These are phyloP conservation scores for Ophiostoma ips DNA, from an alignment of 2,329 filamentous ascomycete species.

Conservation along the genomic window DNA sequence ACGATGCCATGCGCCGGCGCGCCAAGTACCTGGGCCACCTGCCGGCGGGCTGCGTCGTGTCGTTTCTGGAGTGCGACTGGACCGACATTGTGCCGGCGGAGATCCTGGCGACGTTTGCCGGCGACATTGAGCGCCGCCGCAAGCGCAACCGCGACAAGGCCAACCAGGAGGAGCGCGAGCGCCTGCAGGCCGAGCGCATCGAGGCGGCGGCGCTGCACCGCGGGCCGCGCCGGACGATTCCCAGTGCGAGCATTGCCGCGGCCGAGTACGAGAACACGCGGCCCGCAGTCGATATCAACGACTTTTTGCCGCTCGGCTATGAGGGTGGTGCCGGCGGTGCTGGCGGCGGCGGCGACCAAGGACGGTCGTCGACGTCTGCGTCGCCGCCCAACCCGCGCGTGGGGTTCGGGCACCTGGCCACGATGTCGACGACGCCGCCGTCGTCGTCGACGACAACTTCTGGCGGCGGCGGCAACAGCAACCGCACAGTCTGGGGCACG, in stretches of 20 bases:
- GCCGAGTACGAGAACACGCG: not conserved
- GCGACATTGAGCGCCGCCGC: conserved; percentile 61
- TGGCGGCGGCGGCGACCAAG: conserved; percentile 18
- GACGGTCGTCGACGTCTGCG: not conserved
- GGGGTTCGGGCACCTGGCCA: conserved; percentile 56
- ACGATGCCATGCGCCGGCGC: conserved; percentile 69
- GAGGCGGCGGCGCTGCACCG: conserved; percentile 46
- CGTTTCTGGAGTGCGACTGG: conserved; percentile 89
- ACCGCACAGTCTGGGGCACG: conserved; percentile 87
- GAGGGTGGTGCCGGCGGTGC: not conserved
- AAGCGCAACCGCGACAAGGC: conserved; percentile 74
- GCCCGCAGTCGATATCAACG: conserved; percentile 34
- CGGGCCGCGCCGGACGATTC: conserved; percentile 1
- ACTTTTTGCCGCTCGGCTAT: conserved; percentile 50
- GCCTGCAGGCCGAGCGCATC: conserved; percentile 65
- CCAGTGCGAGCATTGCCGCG: not conserved
- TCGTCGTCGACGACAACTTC: conserved; percentile 26
- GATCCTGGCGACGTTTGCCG: conserved; percentile 59
- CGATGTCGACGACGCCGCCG: conserved; percentile 68
- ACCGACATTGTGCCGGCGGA: conserved; percentile 70
- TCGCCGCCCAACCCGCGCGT: conserved; percentile 42
- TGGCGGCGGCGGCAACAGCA: conserved; percentile 17
- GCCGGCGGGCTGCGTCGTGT: conserved; percentile 81
- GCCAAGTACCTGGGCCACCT: conserved; percentile 80
- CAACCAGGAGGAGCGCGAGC: conserved; percentile 71